phyloP scores from a whole-genome alignment of 2,329 filamentous ascomycete genomes.

The Xylariaceae sp. region DNA sequence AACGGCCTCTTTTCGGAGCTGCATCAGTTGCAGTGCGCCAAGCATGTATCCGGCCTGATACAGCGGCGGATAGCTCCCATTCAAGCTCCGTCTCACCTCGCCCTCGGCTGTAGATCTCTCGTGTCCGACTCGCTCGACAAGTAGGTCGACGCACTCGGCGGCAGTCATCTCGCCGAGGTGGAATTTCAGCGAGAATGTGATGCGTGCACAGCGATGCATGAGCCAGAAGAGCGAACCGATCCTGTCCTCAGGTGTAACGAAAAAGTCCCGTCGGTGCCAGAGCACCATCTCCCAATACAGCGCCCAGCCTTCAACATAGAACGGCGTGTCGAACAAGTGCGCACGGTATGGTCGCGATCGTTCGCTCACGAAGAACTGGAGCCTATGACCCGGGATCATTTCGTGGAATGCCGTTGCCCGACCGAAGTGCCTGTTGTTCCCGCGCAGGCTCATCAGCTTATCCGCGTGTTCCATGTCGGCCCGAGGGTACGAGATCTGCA shows the following conservation, averaged over 20 bases:
- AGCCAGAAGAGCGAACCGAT: slow-evolving; percentile 58
- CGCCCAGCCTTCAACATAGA: slow-evolving; percentile 57
- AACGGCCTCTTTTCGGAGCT: slow-evolving; percentile 46
- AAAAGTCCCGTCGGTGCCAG: slow-evolving; percentile 50
- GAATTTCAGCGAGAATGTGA: slow-evolving; percentile 53
- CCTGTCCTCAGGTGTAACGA: slow-evolving; percentile 44
- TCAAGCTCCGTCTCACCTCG: slow-evolving; percentile 53
- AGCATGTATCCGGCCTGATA: slow-evolving; percentile 58
- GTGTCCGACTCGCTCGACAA: slow-evolving; percentile 53
- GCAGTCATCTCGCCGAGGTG: slow-evolving; percentile 51
- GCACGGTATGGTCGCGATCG: slow-evolving; percentile 44
- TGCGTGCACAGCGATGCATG: slow-evolving; percentile 57
- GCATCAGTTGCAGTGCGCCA: slow-evolving; percentile 52
- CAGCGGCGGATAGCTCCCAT: slow-evolving; percentile 51
- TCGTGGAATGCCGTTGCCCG: slow-evolving; percentile 58
- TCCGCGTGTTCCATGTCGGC: slow-evolving; percentile 46
- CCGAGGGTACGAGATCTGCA: slow-evolving; percentile 54
- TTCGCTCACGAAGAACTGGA: slow-evolving; percentile 46
- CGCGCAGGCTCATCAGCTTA: slow-evolving; percentile 56
- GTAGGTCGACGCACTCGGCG: slow-evolving; percentile 50
- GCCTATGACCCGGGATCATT: slow-evolving; percentile 53
- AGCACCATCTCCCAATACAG: slow-evolving; percentile 58
- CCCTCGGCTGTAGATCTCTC: slow-evolving; percentile 56
- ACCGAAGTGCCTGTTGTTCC: slow-evolving; percentile 54
- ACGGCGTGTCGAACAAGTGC: slow-evolving; percentile 49